A percentile compares a stretch with the other conserved stretches of the same genome.
These are phyloP conservation scores for Geopyxis carbonaria DNA, from an alignment of 495 filamentous ascomycete genomes.

Conservation along the genomic window DNA sequence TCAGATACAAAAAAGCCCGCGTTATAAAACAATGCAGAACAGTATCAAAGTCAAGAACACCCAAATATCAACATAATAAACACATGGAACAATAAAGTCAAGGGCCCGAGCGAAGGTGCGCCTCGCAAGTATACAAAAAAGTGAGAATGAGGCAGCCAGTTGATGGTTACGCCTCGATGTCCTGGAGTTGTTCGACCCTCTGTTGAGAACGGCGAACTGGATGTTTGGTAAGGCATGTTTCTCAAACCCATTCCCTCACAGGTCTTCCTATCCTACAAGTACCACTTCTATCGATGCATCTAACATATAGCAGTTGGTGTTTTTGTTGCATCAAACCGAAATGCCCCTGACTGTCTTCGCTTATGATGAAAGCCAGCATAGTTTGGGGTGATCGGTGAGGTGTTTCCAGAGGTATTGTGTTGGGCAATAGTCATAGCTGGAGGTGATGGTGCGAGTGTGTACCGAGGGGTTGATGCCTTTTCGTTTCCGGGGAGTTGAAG, in stretches of 20 bases:
- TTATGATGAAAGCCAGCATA: constrained; percentile 23
- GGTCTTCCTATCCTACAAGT: not conserved
- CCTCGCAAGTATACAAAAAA: constrained; percentile 22
- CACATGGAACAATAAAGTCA: constrained; percentile 8
- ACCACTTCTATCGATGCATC: constrained; percentile 8
- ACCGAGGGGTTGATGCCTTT: not conserved
- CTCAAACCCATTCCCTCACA: not conserved
- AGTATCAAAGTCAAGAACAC: not conserved
- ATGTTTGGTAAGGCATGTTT: not conserved
- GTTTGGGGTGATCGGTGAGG: constrained; percentile 23
- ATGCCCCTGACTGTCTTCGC: constrained; percentile 22
- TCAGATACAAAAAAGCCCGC: constrained; percentile 2
- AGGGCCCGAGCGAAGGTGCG: constrained; percentile 22
- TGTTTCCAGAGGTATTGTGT: constrained; percentile 16
- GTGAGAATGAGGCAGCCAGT: not conserved
- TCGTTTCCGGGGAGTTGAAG: too few relatives aligned
- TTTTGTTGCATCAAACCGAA: constrained; percentile 20
- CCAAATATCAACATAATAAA: not conserved
- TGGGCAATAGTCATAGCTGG: not conserved
- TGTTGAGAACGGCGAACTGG: not conserved
- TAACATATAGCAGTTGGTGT: constrained; percentile 24
- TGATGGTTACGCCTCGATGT: not conserved
- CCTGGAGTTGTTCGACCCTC: not conserved
- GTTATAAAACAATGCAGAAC: constrained; percentile 5
- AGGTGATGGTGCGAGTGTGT: not conserved